phyloP scores from a whole-genome alignment of 805 yeast species.

The Cyberlindnera bimundalis region DNA sequence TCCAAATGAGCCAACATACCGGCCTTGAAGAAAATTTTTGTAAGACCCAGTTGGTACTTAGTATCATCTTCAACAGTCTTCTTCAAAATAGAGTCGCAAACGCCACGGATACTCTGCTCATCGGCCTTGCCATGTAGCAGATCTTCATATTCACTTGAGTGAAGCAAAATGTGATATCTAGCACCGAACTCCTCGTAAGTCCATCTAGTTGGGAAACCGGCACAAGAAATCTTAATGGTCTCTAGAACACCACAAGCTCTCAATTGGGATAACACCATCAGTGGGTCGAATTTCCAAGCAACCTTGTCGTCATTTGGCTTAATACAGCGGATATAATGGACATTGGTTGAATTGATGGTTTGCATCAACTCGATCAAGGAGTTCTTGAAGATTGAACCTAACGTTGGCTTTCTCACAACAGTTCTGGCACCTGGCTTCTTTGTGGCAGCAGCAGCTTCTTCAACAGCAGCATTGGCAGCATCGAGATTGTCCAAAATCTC shows the following conservation, averaged over 20 bases:
- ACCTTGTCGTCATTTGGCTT: slow-evolving; percentile 92
- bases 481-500: slow-evolving; percentile 66
- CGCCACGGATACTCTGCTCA: slow-evolving; percentile 53
- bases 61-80: slow-evolving; percentile 59
- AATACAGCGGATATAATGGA: slow-evolving; percentile 94
- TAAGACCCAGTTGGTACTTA: slow-evolving; percentile 86
- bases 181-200: slow-evolving; percentile 89
- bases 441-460: slow-evolving; percentile 30
- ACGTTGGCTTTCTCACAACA: slow-evolving; percentile 77
- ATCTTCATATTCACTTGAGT: slow-evolving; percentile 64
- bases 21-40: slow-evolving; percentile 93
- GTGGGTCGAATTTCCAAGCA: slow-evolving; percentile 94
- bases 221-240: slow-evolving; percentile 93
- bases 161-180: slow-evolving; percentile 79
- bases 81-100: slow-evolving; percentile 65
- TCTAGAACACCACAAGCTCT: slow-evolving; percentile 99
- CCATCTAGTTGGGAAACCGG: slow-evolving; percentile 97
- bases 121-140: slow-evolving; percentile 51
- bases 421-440: slow-evolving; percentile 40
- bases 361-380: slow-evolving; percentile 90
- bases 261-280: slow-evolving; percentile 91
- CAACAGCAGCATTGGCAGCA: slow-evolving; percentile 37
- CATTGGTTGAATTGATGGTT: slow-evolving; percentile 92
- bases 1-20: slow-evolving; percentile 94
- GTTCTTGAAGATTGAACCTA: slow-evolving; percentile 90